A percentile compares a stretch with the other conserved stretches of the same genome.
Conservation (phyloP, 495 filamentous ascomycete genomes). For the Tuber umbilicatum region DNA sequence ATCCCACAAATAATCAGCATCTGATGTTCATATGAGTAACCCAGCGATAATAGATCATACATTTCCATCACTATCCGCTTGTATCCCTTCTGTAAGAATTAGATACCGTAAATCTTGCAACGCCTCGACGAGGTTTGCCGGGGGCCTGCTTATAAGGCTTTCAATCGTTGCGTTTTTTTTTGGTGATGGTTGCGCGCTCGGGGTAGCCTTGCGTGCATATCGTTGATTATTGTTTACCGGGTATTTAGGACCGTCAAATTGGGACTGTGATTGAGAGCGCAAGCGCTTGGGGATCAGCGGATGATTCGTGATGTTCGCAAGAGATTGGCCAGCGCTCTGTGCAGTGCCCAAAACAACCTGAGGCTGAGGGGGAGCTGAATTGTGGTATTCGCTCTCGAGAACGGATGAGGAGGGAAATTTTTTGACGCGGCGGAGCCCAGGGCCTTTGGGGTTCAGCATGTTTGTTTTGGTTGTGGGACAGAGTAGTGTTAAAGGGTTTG, state of each 20-base stretch:
- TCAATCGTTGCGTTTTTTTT: slow-evolving; percentile 36
- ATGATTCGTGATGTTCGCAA: slow-evolving; percentile 32
- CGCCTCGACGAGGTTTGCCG: slow-evolving; percentile 35
- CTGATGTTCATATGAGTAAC: slow-evolving; percentile 7
- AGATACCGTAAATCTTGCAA: slow-evolving; percentile 39
- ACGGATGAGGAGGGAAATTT: slow-evolving; percentile 37
- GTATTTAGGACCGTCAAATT: slow-evolving; percentile 33
- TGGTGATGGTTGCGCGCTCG: slow-evolving; percentile 26
- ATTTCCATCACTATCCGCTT: slow-evolving; percentile 41
- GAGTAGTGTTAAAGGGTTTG: not conserved
- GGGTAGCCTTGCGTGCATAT: slow-evolving; percentile 30
- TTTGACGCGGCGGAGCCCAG: slow-evolving; percentile 32
- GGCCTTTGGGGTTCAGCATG: slow-evolving; percentile 2
- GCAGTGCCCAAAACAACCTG: slow-evolving; percentile 2
- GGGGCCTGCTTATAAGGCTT: slow-evolving; percentile 39
- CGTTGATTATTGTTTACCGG: slow-evolving; percentile 24
- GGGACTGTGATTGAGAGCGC: slow-evolving; percentile 38
- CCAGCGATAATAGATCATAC: slow-evolving; percentile 15
- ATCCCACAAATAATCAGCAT: slow-evolving; percentile 8
- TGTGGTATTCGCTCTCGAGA: slow-evolving; percentile 33
- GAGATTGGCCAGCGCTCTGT: slow-evolving; percentile 18
- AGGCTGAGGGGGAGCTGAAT: slow-evolving; percentile 22
- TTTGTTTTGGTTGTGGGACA: slow-evolving; percentile 9
- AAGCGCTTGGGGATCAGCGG: slow-evolving; percentile 21
- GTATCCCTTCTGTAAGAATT: slow-evolving; percentile 39